Evolutionary conservation across 371 early-diverging fungal species (phyloP).

Genomic region (Mortierella sp.): DNA sequence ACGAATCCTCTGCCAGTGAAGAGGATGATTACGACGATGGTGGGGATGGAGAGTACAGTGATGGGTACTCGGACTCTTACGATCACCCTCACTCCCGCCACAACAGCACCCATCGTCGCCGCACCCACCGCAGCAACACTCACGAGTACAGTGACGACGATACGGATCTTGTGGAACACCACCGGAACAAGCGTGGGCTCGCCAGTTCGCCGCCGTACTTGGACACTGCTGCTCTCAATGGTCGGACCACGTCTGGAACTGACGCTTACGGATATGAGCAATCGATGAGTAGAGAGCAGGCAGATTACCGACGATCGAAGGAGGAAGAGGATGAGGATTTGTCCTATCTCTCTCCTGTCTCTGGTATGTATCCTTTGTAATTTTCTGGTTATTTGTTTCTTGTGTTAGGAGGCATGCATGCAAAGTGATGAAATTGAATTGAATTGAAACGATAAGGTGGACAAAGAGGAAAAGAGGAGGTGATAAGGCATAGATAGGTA

Average conservation of each 20-base stretch:
- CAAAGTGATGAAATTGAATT: too few relatives aligned
- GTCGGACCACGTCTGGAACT: constrained; percentile 1
- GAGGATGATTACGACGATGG: constrained; percentile 18
- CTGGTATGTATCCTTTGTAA: constrained; percentile 10
- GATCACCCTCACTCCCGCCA: background rate
- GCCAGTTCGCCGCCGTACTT: constrained; percentile 18
- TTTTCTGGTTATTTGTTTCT: background rate
- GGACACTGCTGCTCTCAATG: constrained; percentile 11
- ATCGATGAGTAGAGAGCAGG: constrained; percentile 2
- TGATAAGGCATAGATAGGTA: too few relatives aligned
- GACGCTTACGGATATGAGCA: constrained; percentile 6
- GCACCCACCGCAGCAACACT: background rate
- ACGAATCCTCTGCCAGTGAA: constrained; percentile 21
- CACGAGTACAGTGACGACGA: background rate
- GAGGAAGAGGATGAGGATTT: constrained; percentile 40
- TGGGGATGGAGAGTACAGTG: constrained; percentile 5
- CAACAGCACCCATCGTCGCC: too few relatives aligned
- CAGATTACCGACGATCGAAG: constrained; percentile 25
- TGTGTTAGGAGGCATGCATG: background rate
- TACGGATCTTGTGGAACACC: constrained; percentile 1
- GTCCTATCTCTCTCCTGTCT: constrained; percentile 34
- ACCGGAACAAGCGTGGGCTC: background rate
- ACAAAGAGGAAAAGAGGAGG: too few relatives aligned
- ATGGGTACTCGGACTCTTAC: background rate
- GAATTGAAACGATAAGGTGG: too few relatives aligned